A percentile compares a stretch with the other conserved stretches of the same genome.
These are phyloP conservation scores for Coniella lustricola DNA, from an alignment of 2,329 filamentous ascomycete species.

Conservation along the genomic window DNA sequence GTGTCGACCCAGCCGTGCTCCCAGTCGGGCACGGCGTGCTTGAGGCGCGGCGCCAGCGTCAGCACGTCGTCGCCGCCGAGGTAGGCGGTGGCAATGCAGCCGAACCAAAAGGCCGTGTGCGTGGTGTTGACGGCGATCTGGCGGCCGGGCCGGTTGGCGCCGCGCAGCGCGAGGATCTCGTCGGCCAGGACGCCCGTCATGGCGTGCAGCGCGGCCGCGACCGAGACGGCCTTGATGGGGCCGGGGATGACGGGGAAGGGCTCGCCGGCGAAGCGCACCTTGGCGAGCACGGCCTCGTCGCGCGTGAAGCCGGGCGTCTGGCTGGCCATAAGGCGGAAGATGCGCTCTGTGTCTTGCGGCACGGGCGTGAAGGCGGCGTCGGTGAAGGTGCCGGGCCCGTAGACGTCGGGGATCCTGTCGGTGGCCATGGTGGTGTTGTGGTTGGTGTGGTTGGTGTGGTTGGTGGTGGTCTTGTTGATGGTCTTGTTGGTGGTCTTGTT, in stretches of 20 bases:
- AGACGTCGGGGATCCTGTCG: slow-evolving; percentile 20
- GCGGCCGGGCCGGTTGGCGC: slow-evolving; percentile 18
- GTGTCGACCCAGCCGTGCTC: slow-evolving; percentile 31
- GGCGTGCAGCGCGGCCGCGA: slow-evolving; percentile 27
- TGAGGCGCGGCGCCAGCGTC: slow-evolving; percentile 23
- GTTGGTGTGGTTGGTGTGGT: too few relatives aligned
- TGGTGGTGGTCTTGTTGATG: too few relatives aligned
- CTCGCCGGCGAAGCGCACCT: slow-evolving; percentile 26
- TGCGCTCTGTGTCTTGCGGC: slow-evolving; percentile 24
- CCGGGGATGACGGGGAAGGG: slow-evolving; percentile 27
- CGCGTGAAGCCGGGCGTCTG: slow-evolving; percentile 28
- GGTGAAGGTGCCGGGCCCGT: slow-evolving; percentile 27
- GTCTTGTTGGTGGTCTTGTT: too few relatives aligned
- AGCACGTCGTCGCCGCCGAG: slow-evolving; percentile 30
- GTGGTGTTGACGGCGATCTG: slow-evolving; percentile 38
- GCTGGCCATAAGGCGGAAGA: slow-evolving; percentile 25
- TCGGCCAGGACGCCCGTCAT: slow-evolving; percentile 30
- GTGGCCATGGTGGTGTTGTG: slow-evolving; percentile 19
- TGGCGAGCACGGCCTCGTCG: slow-evolving; percentile 22
- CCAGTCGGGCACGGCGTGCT: slow-evolving; percentile 28
- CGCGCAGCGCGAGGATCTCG: slow-evolving; percentile 28
- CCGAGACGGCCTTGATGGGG: slow-evolving; percentile 27
- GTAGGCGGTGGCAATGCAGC: slow-evolving; percentile 29
- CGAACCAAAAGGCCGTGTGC: slow-evolving; percentile 38
- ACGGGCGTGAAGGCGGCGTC: slow-evolving; percentile 24